A percentile compares a stretch with the other conserved stretches of the same genome.
phyloP scores from a whole-genome alignment of 2,329 filamentous ascomycete genomes.

The Ascochyta rabiei region DNA sequence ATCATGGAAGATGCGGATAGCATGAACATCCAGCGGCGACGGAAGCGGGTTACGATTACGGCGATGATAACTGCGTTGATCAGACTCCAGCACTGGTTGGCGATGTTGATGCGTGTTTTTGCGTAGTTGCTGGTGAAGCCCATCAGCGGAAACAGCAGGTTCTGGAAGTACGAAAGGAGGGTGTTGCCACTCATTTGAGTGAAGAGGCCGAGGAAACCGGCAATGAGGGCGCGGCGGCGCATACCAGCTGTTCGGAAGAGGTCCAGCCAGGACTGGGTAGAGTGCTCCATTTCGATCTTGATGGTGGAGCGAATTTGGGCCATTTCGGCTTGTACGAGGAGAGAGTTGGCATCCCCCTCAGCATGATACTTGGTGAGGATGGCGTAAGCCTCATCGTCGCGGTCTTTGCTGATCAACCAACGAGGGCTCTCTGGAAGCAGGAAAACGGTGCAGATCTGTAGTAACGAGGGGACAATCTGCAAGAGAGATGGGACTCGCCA shows the following conservation, averaged over 20 bases:
- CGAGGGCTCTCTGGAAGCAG: conserved; percentile 53
- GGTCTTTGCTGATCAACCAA: conserved; percentile 59
- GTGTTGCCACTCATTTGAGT: conserved; percentile 52
- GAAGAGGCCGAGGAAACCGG: conserved; percentile 42
- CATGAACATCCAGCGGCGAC: conserved; percentile 54
- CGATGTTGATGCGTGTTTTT: conserved; percentile 52
- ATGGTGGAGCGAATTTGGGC: conserved; percentile 65
- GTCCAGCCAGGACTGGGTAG: conserved; percentile 61
- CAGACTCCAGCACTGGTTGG: conserved; percentile 51
- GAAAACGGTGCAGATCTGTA: conserved; percentile 49
- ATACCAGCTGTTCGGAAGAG: conserved; percentile 57
- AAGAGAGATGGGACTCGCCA: conserved; percentile 59
- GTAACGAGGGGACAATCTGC: conserved; percentile 56
- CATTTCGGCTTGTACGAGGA: conserved; percentile 61
- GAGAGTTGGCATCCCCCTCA: conserved; percentile 48
- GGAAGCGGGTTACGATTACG: conserved; percentile 50
- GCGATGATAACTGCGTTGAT: conserved; percentile 48
- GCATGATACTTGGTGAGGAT: conserved; percentile 52
- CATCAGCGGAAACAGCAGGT: conserved; percentile 48
- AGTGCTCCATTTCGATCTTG: conserved; percentile 60
- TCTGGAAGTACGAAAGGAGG: conserved; percentile 46
- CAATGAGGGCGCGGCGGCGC: conserved; percentile 43
- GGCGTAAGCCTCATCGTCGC: conserved; percentile 51
- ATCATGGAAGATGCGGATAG: conserved; percentile 59
- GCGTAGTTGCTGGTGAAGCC: conserved; percentile 44